These are phyloP conservation scores for Amyloporia xantha DNA, from an alignment of 768 basidiomycete species.

Conservation along the genomic window DNA sequence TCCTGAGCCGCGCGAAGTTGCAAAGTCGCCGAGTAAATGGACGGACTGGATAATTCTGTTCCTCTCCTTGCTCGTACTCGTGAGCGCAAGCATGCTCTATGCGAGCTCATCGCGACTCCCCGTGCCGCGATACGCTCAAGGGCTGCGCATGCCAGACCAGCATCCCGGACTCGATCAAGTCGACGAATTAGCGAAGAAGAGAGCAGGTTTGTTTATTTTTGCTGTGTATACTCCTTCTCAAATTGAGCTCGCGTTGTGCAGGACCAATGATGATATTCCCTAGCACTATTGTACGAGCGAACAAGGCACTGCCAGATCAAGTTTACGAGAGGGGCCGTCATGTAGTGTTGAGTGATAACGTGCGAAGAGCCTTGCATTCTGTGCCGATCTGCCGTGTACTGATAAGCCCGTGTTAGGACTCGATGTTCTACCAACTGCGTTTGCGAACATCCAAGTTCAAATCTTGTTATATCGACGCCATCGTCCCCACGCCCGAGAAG, in stretches of 20 bases:
- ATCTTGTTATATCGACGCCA: neutral
- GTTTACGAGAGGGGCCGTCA: neutral
- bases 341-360: neutral
- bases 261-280: neutral
- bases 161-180: neutral
- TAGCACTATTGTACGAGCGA: neutral
- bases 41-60: neutral
- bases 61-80: neutral
- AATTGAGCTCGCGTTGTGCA: too few species aligned
- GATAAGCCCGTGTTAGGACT: neutral
- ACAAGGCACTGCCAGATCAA: neutral
- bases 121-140: neutral
- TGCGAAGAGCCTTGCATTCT: neutral
- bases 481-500: neutral
- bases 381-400: neutral
- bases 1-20: neutral
- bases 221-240: too few species aligned
- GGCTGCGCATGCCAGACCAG: constrained; percentile 2
- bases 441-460: neutral
- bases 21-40: neutral
- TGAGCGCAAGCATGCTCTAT: neutral
- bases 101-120: neutral
- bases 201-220: neutral
- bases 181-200: neutral
- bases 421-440: constrained; percentile 1